Evolutionary conservation across 106 monocot species (phyloP).

Genomic region (Posidonia australis): DNA sequence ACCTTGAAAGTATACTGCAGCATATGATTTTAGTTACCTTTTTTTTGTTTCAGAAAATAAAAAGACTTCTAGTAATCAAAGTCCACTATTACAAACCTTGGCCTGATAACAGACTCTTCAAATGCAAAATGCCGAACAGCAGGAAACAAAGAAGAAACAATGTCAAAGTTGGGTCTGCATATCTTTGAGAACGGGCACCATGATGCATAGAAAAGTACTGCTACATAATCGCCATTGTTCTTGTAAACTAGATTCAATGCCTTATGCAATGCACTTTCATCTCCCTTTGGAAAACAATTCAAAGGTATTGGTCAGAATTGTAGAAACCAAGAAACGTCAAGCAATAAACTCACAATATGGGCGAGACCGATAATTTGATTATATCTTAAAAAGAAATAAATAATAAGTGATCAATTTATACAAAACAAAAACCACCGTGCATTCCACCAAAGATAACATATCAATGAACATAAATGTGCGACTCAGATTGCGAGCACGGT

Average conservation of each 20-base stretch:
- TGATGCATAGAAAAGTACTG: conserved; percentile 82
- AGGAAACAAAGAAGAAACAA: conserved; percentile 55
- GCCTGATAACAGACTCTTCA: conserved; percentile 76
- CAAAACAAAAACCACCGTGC: no score
- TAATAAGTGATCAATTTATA: no score
- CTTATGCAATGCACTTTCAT: conserved; percentile 48
- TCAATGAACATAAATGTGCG: no score
- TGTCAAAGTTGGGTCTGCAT: conserved; percentile 50
- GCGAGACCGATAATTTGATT: no score
- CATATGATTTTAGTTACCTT: neutral
- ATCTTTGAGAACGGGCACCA: conserved; percentile 93
- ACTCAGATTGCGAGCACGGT: no score
- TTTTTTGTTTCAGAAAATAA: neutral
- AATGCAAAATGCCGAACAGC: conserved; percentile 70
- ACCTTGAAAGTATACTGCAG: conserved; percentile 63
- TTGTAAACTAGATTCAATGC: conserved; percentile 48
- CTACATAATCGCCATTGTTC: conserved; percentile 41
- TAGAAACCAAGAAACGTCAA: no score
- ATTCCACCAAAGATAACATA: no score
- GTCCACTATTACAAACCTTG: conserved; percentile 32
- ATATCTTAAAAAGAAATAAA: no score
- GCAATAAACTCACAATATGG: no score
- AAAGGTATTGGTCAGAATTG: no score
- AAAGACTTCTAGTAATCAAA: neutral
- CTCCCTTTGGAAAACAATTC: conserved; percentile 32